Evolutionary conservation across 78 protist genomes (phyloP).

Genomic region (Dictyostelium capitatum): DNA sequence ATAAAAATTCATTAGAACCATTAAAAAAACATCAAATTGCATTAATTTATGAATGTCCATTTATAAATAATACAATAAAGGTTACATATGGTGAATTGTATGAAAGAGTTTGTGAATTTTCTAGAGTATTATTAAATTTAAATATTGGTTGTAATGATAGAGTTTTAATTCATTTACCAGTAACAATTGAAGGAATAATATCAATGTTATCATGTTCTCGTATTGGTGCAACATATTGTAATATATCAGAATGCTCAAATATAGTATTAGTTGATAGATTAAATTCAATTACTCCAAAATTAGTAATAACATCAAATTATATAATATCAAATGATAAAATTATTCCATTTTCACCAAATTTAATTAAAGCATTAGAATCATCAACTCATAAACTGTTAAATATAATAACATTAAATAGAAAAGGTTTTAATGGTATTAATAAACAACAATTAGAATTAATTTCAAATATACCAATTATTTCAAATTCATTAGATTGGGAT

Average conservation of each 20-base stretch:
- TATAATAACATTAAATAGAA: neutral
- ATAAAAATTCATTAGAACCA: conserved; percentile 39
- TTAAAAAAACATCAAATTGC: neutral
- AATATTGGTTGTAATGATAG: conserved; percentile 91
- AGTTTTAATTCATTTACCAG: conserved; percentile 95
- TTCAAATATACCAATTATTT: neutral
- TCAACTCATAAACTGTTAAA: conserved; percentile 2
- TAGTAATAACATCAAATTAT: conserved; percentile 77
- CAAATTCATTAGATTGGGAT: conserved; percentile 20
- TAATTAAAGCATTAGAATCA: conserved; percentile 45
- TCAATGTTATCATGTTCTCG: conserved; percentile 97
- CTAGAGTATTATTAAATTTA: conserved; percentile 85
- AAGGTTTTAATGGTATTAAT: neutral
- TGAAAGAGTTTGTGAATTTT: conserved; percentile 81
- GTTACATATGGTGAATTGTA: conserved; percentile 11
- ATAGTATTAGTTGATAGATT: conserved; percentile 78
- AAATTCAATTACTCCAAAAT: conserved; percentile 65
- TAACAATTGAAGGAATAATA: conserved; percentile 73
- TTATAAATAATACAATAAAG: neutral
- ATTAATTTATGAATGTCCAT: conserved; percentile 40
- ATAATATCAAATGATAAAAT: conserved; percentile 16
- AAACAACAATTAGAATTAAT: neutral
- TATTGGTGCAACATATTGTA: conserved; percentile 91
- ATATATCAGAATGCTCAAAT: neutral
- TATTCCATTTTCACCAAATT: neutral